Conservation (phyloP, 768 basidiomycete species). For the Omphalotus guepiniiformis region DNA sequence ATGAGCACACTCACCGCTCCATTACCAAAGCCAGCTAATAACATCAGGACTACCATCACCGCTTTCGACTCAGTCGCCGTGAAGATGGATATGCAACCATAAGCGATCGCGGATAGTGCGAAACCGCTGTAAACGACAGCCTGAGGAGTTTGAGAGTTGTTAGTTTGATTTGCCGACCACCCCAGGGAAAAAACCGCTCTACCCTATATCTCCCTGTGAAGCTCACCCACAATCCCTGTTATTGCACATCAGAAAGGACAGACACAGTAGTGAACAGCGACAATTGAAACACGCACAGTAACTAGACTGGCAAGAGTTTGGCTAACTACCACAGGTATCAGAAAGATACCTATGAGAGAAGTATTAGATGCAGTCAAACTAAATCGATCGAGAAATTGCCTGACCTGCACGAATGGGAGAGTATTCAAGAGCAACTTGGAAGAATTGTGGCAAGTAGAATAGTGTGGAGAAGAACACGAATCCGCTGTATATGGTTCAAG, state of each 20-base stretch:
- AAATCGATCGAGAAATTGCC: not conserved
- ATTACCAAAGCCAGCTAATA: slow-evolving; percentile 56
- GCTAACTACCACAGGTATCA: slow-evolving; percentile 64
- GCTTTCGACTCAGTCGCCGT: slow-evolving; percentile 42
- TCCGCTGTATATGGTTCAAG: slow-evolving; percentile 31
- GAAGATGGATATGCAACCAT: slow-evolving; percentile 64
- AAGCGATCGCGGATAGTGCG: slow-evolving; percentile 62
- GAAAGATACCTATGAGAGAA: slow-evolving; percentile 45
- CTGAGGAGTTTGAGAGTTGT: too few species aligned
- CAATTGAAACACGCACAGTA: slow-evolving; percentile 33
- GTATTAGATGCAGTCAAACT: not conserved
- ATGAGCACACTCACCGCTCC: slow-evolving; percentile 36
- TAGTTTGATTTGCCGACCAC: not conserved
- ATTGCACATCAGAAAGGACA: not conserved
- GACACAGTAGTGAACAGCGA: not conserved
- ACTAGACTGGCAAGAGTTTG: slow-evolving; percentile 57
- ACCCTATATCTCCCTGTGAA: slow-evolving; percentile 62
- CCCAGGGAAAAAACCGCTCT: not conserved
- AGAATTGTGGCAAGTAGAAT: slow-evolving; percentile 73
- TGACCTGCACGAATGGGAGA: slow-evolving; percentile 50
- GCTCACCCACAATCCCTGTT: slow-evolving; percentile 60
- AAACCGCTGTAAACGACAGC: slow-evolving; percentile 62
- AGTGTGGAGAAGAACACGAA: slow-evolving; percentile 60
- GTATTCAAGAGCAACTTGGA: slow-evolving; percentile 65
- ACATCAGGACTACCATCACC: slow-evolving; percentile 54